Conservation (phyloP, 1,284 basidiomycete genomes). For the Pisolithus thermaeus region DNA sequence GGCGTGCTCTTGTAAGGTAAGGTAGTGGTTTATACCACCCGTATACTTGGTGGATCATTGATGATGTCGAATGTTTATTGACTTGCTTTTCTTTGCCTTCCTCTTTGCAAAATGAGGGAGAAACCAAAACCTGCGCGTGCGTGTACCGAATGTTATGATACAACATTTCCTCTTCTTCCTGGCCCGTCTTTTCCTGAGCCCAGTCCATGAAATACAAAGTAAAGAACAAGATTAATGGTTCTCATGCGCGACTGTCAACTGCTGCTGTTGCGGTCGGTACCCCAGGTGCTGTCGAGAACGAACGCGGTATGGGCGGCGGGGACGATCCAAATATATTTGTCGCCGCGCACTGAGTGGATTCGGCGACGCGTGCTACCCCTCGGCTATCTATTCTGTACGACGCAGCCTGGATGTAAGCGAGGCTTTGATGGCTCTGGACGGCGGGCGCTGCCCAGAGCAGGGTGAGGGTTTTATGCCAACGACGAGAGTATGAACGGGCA, state of each 20-base stretch:
- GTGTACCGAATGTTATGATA: constrained; percentile 82
- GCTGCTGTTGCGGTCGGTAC: too few relatives aligned
- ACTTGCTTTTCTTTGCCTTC: background rate
- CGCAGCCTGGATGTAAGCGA: constrained; percentile 19
- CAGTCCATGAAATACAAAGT: too few relatives aligned
- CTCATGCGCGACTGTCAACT: too few relatives aligned
- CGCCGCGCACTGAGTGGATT: too few relatives aligned
- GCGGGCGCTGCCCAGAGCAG: constrained; percentile 2
- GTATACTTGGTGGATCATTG: background rate
- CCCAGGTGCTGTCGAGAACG: too few relatives aligned
- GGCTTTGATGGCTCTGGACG: constrained; percentile 40
- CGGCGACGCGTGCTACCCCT: constrained; percentile 15
- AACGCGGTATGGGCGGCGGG: too few relatives aligned
- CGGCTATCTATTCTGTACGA: constrained; percentile 27
- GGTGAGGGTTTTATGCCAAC: constrained; percentile 6
- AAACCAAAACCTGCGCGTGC: constrained; percentile 68
- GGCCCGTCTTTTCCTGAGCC: too few relatives aligned
- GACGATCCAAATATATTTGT: too few relatives aligned
- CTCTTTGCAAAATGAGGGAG: constrained; percentile 32
- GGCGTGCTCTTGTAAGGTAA: constrained; percentile 72
- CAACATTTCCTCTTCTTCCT: constrained; percentile 56
- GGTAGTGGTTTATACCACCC: constrained; percentile 15
- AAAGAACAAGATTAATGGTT: too few relatives aligned
- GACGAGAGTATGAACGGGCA: background rate
- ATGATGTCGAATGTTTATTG: background rate